Conservation (phyloP, 257 asterid species). For the Solanum peruvianum region DNA sequence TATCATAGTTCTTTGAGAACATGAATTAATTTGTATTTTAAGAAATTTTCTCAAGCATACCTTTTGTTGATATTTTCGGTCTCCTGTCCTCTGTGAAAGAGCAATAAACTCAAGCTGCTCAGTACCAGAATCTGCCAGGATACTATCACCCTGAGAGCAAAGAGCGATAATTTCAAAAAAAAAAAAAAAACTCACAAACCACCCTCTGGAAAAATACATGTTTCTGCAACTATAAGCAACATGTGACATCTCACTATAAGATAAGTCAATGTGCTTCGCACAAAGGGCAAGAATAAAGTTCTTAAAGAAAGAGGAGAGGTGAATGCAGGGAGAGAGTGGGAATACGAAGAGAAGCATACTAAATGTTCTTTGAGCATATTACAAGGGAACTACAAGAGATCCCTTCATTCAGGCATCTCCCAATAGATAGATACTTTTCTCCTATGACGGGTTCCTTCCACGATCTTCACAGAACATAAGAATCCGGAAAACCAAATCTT, state of each 20-base stretch:
- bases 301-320: background rate
- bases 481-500: background rate
- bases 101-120: conserved; percentile 99
- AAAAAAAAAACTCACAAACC: background rate
- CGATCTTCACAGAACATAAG: background rate
- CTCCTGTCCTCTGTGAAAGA: conserved; percentile 92
- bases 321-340: background rate
- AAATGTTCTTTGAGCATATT: background rate
- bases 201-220: background rate
- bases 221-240: background rate
- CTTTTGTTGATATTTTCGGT: conserved; percentile 84
- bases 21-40: background rate
- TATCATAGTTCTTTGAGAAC: background rate
- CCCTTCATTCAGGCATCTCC: background rate
- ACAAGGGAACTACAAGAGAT: background rate
- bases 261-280: background rate
- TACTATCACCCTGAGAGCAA: conserved; percentile 77
- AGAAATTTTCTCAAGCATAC: conserved; percentile 16
- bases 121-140: conserved; percentile 95
- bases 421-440: background rate
- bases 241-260: background rate
- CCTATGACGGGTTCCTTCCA: background rate
- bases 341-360: background rate
- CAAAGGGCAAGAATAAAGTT: background rate
- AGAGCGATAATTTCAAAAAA: background rate